Conservation (phyloP, 2,329 filamentous ascomycete species). For the Colletotrichum horii region DNA sequence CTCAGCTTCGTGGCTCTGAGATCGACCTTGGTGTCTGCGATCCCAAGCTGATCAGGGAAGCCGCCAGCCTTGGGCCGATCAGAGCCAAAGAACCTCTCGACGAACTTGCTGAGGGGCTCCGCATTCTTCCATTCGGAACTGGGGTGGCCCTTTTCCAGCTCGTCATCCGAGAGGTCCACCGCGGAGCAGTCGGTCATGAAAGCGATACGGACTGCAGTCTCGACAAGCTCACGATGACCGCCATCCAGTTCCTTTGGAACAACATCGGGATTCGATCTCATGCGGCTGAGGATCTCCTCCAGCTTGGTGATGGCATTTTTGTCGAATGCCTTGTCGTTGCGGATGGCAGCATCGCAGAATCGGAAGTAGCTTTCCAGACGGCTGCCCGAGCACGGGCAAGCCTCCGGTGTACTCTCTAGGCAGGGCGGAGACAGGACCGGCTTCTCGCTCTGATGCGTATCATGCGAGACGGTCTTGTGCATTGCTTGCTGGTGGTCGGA, state of each 20-base stretch:
- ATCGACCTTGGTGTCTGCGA: background rate
- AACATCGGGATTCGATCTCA: constrained; percentile 1
- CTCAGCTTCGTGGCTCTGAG: constrained; percentile 4
- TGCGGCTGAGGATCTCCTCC: background rate
- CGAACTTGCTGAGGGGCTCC: background rate
- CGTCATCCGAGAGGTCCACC: background rate
- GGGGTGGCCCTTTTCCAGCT: background rate
- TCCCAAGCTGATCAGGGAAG: background rate
- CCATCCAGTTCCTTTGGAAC: background rate
- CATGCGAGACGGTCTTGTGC: background rate
- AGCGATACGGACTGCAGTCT: background rate
- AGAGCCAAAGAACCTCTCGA: background rate
- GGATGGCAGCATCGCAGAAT: background rate
- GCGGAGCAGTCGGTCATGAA: background rate
- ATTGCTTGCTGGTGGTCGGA: background rate
- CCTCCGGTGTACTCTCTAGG: background rate
- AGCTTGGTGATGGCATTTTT: background rate
- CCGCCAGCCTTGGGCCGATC: background rate
- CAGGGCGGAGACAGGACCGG: background rate
- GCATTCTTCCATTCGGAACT: background rate
- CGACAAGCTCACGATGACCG: background rate
- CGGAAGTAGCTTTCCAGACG: background rate
- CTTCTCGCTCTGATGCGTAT: background rate
- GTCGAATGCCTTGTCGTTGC: background rate
- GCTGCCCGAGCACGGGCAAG: background rate